Percentiles rank a stretch among this genome's conserved stretches.
Conservation (phyloP, 1,139 yeast species). For the Zygosaccharomyces sapae region DNA sequence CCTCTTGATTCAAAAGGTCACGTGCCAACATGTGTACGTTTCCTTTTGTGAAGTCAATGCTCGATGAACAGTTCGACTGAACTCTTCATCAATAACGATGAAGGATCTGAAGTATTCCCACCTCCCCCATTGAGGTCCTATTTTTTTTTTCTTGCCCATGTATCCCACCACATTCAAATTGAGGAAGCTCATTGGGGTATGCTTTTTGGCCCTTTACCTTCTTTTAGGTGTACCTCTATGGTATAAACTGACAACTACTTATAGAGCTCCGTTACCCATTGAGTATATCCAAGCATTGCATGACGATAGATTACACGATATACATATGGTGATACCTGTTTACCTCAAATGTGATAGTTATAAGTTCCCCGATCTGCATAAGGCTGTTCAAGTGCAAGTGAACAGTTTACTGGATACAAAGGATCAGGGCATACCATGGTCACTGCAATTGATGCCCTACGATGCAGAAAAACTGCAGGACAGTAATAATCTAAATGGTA, state of each 20-base stretch:
- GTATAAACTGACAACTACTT: constrained; percentile 63
- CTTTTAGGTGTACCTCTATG: constrained; percentile 74
- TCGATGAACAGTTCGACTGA: neutral
- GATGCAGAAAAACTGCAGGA: constrained; percentile 17
- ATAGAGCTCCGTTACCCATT: constrained; percentile 70
- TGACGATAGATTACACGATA: constrained; percentile 28
- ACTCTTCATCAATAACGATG: neutral
- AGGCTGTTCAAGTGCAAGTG: constrained; percentile 43
- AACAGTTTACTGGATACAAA: constrained; percentile 23
- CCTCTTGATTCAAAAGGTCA: neutral
- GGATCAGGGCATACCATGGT: constrained; percentile 29
- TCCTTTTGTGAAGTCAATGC: neutral
- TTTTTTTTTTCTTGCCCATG: neutral
- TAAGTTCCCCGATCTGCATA: constrained; percentile 42
- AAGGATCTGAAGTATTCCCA: neutral
- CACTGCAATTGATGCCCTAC: constrained; percentile 30
- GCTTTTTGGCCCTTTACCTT: constrained; percentile 40
- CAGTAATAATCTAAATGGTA: constrained; percentile 8
- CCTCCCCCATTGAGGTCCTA: neutral
- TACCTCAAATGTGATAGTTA: constrained; percentile 41
- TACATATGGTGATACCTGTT: constrained; percentile 44
- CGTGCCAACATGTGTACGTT: neutral
- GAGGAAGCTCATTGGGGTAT: constrained; percentile 26
- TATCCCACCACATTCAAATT: constrained; percentile 10
- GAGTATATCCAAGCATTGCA: constrained; percentile 47